phyloP scores from a whole-genome alignment of 202 grass and related monocot genomes.

The Zoysia matrella region DNA sequence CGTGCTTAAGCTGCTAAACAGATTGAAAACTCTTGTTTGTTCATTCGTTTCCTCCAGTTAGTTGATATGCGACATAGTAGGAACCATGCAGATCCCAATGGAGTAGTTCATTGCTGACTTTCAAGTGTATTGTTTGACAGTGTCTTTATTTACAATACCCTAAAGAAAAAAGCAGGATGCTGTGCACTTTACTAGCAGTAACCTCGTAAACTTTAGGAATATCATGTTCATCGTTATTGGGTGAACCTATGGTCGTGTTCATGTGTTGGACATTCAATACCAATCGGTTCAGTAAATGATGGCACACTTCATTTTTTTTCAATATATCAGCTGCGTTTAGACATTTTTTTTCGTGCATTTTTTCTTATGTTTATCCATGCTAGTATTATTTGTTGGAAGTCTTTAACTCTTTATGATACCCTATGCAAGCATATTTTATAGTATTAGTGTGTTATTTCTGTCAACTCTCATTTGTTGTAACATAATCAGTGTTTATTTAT shows the following conservation, averaged over 20 bases:
- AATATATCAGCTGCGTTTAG: not conserved
- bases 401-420: too few relatives aligned
- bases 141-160: not conserved
- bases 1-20: not conserved
- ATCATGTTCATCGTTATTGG: constrained; percentile 34
- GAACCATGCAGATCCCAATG: too few relatives aligned
- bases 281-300: constrained; percentile 44
- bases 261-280: constrained; percentile 25
- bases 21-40: not conserved
- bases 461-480: not conserved
- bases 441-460: too few relatives aligned
- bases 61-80: too few relatives aligned
- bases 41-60: too few relatives aligned
- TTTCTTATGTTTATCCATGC: not conserved
- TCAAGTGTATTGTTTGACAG: too few relatives aligned
- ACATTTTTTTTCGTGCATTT: not conserved
- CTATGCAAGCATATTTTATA: too few relatives aligned
- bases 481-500: not conserved
- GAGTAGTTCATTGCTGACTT: too few relatives aligned
- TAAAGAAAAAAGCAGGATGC: constrained; percentile 30
- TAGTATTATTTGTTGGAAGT: not conserved
- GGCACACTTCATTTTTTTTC: not conserved
- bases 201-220: constrained; percentile 27
- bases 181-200: constrained; percentile 3
- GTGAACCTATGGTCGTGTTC: constrained; percentile 26